A percentile compares a stretch with the other conserved stretches of the same genome.
These are phyloP conservation scores for Penicillium sp. DNA, from an alignment of 2,329 filamentous ascomycete species.

Conservation along the genomic window DNA sequence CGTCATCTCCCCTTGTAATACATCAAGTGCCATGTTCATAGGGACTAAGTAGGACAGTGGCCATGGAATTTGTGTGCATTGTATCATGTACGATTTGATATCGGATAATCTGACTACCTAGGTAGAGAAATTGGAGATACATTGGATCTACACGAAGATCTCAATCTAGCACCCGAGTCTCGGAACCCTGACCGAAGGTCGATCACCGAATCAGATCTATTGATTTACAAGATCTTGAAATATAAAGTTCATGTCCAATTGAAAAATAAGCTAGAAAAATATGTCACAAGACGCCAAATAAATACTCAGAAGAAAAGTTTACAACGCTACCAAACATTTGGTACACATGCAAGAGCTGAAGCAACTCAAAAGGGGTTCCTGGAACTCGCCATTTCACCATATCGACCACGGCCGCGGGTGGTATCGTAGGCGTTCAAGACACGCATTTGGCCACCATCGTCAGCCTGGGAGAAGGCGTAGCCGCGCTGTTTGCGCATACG, in stretches of 20 bases:
- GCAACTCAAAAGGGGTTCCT: slow-evolving; percentile 29
- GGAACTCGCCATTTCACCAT: slow-evolving; percentile 85
- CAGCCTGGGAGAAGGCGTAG: slow-evolving; percentile 95
- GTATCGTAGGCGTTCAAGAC: slow-evolving; percentile 98
- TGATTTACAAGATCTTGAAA: not conserved
- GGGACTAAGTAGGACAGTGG: slow-evolving; percentile 33
- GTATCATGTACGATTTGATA: too few species aligned
- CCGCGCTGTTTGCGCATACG: slow-evolving; percentile 98
- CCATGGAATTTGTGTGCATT: slow-evolving; percentile 32
- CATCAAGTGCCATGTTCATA: slow-evolving; percentile 8
- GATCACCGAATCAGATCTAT: not conserved
- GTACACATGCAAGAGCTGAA: slow-evolving; percentile 13
- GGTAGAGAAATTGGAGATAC: too few species aligned
- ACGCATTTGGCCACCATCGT: slow-evolving; percentile 82
- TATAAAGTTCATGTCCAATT: slow-evolving; percentile 15
- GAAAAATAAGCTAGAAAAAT: slow-evolving; percentile 16
- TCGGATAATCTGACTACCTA: too few species aligned
- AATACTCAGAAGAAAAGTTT: slow-evolving; percentile 17
- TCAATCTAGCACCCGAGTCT: not conserved
- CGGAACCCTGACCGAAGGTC: not conserved
- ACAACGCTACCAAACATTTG: slow-evolving; percentile 16
- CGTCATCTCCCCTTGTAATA: too few species aligned
- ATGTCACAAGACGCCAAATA: slow-evolving; percentile 16
- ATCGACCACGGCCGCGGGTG: slow-evolving; percentile 80
- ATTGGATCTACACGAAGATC: too few species aligned